phyloP scores from a whole-genome alignment of 73 alveolate species.

The Tetrahymena thermophila region DNA sequence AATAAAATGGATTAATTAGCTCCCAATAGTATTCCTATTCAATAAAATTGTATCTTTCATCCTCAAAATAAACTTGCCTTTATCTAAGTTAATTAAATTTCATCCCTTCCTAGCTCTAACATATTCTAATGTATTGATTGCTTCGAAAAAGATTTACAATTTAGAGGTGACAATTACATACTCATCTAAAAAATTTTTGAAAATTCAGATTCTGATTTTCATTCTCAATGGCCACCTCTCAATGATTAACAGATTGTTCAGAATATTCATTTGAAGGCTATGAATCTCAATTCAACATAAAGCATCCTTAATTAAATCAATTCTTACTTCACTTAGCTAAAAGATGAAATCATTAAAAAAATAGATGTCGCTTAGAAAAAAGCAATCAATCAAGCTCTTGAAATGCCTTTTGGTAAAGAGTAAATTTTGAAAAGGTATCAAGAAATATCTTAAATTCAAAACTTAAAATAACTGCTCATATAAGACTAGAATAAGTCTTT shows the following conservation, averaged over 20 bases:
- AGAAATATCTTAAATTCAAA: too few relatives aligned
- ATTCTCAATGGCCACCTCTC: neutral
- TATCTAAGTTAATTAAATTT: too few relatives aligned
- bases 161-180: neutral
- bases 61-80: neutral
- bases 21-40: too few relatives aligned
- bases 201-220: neutral
- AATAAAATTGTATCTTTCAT: neutral
- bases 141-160: neutral
- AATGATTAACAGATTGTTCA: neutral
- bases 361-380: too few relatives aligned
- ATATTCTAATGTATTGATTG: neutral
- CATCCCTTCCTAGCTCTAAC: neutral
- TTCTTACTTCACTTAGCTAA: neutral
- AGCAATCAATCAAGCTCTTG: too few relatives aligned
- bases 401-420: too few relatives aligned
- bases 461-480: too few relatives aligned
- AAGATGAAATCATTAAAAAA: too few relatives aligned
- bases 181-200: neutral
- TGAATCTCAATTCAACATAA: neutral
- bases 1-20: neutral
- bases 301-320: neutral
- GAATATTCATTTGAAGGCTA: neutral
- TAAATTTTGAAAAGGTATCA: too few relatives aligned
- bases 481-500: too few relatives aligned